A percentile compares a stretch with the other conserved stretches of the same genome.
Evolutionary conservation across 768 basidiomycete genomes (phyloP).

Genomic region (Asterophora lycoperdoides): DNA sequence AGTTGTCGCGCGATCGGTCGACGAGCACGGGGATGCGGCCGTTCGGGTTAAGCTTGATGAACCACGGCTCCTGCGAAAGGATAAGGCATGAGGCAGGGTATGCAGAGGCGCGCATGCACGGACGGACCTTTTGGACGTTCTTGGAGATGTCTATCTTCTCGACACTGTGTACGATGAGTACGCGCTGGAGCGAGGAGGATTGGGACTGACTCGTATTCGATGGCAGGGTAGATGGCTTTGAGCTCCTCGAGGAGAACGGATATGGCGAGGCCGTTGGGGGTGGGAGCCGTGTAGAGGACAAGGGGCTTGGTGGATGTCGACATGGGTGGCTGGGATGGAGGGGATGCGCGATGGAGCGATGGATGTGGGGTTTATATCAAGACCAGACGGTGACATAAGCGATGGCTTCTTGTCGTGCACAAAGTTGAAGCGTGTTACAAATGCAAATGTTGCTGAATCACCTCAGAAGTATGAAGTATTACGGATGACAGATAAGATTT

Average conservation of each 20-base stretch:
- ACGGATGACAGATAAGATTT: slow-evolving; percentile 6
- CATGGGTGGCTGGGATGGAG: slow-evolving; percentile 31
- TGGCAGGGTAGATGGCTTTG: slow-evolving; percentile 43
- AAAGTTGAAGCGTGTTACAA: no score
- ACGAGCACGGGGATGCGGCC: slow-evolving; percentile 67
- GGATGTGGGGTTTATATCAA: no score
- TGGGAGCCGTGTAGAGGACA: slow-evolving; percentile 48
- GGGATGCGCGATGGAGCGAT: not conserved
- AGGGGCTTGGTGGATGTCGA: slow-evolving; percentile 36
- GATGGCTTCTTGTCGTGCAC: no score
- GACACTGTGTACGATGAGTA: slow-evolving; percentile 28
- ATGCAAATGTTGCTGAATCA: slow-evolving; percentile 7
- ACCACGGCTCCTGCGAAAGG: slow-evolving; percentile 50
- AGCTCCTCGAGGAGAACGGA: slow-evolving; percentile 64
- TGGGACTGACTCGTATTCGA: slow-evolving; percentile 40
- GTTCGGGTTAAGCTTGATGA: slow-evolving; percentile 69
- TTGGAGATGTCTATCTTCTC: slow-evolving; percentile 53
- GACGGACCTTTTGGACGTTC: slow-evolving; percentile 69
- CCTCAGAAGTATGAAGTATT: not conserved
- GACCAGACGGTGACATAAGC: no score
- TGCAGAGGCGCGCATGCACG: no score
- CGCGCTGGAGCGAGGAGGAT: not conserved
- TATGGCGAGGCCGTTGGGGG: slow-evolving; percentile 54
- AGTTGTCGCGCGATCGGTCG: slow-evolving; percentile 57
- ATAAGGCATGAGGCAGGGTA: no score